Evolutionary conservation across 805 yeast species (phyloP), one percentile per base, ranked within the genome.

Genomic region (Cyberlindnera bimundalis): DNA sequence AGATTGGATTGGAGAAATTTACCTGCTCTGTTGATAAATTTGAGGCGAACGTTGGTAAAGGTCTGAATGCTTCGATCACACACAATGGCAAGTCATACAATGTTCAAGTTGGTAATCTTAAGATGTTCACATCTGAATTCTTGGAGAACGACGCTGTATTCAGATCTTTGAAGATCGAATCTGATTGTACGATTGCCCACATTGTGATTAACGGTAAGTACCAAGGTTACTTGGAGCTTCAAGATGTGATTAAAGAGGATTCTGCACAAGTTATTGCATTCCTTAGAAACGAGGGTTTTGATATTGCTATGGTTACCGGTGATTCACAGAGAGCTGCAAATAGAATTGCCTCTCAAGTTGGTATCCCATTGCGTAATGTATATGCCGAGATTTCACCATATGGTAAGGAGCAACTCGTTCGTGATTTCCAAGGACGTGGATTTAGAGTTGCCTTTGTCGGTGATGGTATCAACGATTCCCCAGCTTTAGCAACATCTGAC

Each of bases 401-500:
- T 13, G 84, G 82, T 39, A 93, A 93, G 62, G 80, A 86, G 41
- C 73, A 73, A 23, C 70, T 87, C 25, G 78, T 93, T 17, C 64
- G 65, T 29, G 68, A 71, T 35, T 65, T 87, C 40, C 85, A 81
- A 54, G 60, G 51, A 12, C 52, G 51, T 3, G 68, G 67, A 2
- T 53, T 64, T 10, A 66, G 69, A 14, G 82, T 93, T 30, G 91
- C 90, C 6, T 89, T 95, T 70, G 82, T 93, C 17, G 99, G 99
- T 28, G 99, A 93, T 64, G 99, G 99, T 45, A 86, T 93, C 50
- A 93, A 93, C 61, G 99, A 93, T 60, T 95, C 98, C 0, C 97
- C 99, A 0, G 98, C 98, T 0, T 71, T 93, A 40, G 95, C 87
- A 1, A 74, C 83, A 41, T 84, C 96, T 1, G 87, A 89, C 50